Base-by-base conservation (phyloP, 2,329 filamentous ascomycete species). In the Epichloe glyceriae region DNA sequence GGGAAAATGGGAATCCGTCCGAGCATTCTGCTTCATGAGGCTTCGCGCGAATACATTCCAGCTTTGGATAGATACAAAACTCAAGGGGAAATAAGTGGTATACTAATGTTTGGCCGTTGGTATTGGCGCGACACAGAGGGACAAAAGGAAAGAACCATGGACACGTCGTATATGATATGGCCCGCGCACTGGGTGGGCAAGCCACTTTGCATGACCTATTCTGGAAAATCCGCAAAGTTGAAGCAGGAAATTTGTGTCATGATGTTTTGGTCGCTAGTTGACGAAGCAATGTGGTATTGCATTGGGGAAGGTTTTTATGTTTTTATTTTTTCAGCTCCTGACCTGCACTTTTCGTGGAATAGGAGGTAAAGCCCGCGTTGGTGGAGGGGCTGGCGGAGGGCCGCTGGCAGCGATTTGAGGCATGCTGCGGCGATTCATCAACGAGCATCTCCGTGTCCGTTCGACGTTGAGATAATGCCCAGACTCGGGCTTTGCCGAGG, bases 301-400 rank as follows among this genome's bases (percentile, higher is more conserved):
- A 4, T 30, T 10, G 30, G 30, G 3, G 1, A 10, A 4, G 30
- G 8, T 7, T 11, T 17, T 14, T 30, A n/a, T n/a, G 1, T 26
- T 20, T n/a, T 42, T 26, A 7, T 8, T 30, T 10, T n/a, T n/a
- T 47, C 39, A 53, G 3, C 50, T 19, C 20, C 37, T 37, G 2
- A 30, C 14, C n/a, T 42, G 37, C 20, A 51, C 11, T 12, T 64
- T 68, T 42, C 58, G 63, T 4, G 75, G 76, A 39, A 79, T 68
- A 0, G 77, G 76, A 17, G 77, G 77, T 20, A 80, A 67, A 14
- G 76, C 75, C 55, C 71, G 72, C 11, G 67, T 78, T 22, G 77
- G 77, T 5, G 77, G 77, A 6, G 77, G 77, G 14, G 69, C 73
- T 15, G 71, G 75, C 1, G 76, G 76, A 33, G 75, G 75, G 1